phyloP scores from a whole-genome alignment of 805 yeast species.

The Kazachstania martiniae region DNA sequence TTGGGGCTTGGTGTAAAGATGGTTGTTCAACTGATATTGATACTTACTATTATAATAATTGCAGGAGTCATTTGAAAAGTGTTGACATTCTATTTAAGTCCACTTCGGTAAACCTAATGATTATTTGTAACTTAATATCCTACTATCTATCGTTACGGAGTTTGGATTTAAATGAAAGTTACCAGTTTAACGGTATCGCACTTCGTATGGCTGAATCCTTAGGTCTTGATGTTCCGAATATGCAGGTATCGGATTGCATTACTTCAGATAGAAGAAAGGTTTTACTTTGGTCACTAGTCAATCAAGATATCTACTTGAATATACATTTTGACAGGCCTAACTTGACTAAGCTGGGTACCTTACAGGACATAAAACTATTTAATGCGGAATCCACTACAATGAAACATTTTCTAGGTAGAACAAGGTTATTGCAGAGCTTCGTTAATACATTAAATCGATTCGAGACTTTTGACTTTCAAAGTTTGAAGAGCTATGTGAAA shows the following conservation, averaged over 20 bases:
- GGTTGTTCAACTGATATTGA: conserved; percentile 43
- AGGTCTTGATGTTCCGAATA: conserved; percentile 37
- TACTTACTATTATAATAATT: conserved; percentile 44
- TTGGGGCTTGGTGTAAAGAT: conserved; percentile 60
- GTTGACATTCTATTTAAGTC: conserved; percentile 35
- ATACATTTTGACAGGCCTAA: conserved; percentile 21
- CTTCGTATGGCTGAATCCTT: conserved; percentile 56
- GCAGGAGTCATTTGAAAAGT: conserved; percentile 33
- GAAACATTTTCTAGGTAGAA: too few relatives aligned
- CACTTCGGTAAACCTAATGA: conserved; percentile 46
- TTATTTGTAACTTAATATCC: conserved; percentile 42
- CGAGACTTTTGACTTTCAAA: too few relatives aligned
- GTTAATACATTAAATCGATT: too few relatives aligned
- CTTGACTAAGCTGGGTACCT: too few relatives aligned
- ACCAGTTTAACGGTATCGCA: conserved; percentile 57
- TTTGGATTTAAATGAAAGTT: conserved; percentile 57
- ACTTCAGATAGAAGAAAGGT: too few relatives aligned
- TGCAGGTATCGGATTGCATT: too few relatives aligned
- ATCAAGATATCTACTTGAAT: conserved; percentile 54
- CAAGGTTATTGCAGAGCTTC: too few relatives aligned
- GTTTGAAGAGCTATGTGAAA: too few relatives aligned
- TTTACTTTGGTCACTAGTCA: conserved; percentile 64
- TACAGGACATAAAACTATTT: too few relatives aligned
- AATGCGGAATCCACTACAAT: too few relatives aligned
- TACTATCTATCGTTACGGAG: conserved; percentile 55